A percentile compares a stretch with the other conserved stretches of the same genome.
These are phyloP conservation scores for Amoebophrya sp. DNA, from an alignment of 169 alveolate genomes.

Conservation along the genomic window DNA sequence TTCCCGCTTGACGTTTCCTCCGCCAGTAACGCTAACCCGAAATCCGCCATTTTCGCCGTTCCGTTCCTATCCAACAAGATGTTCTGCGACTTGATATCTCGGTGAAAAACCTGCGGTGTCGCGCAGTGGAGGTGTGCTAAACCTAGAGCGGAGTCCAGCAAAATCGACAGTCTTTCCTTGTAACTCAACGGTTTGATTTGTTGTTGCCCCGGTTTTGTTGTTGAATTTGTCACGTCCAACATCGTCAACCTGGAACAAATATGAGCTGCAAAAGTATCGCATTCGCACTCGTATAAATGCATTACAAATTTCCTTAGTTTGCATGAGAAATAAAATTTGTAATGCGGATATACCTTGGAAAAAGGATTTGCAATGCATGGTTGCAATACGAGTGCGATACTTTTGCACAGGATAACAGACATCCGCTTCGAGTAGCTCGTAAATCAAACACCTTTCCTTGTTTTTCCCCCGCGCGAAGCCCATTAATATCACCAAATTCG, in stretches of 20 bases:
- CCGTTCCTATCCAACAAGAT: constrained; percentile 36
- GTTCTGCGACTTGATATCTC: constrained; percentile 37
- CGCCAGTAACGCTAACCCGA: constrained; percentile 33
- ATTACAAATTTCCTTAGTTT: too few species aligned
- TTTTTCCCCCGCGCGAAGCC: constrained; percentile 45
- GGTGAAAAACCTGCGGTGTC: constrained; percentile 33
- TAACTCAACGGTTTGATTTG: too few species aligned
- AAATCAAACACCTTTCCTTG: constrained; percentile 38
- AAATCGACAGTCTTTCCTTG: neutral
- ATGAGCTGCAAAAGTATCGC: too few species aligned
- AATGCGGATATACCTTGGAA: too few species aligned
- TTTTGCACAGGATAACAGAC: too few species aligned
- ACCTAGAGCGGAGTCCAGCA: constrained; percentile 14
- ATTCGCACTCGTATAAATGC: too few species aligned
- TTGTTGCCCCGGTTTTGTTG: too few species aligned
- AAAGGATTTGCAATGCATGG: too few species aligned
- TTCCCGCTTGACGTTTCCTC: neutral
- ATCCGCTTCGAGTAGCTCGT: constrained; percentile 17
- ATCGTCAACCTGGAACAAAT: too few species aligned
- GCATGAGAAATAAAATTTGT: too few species aligned
- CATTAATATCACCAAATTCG: constrained; percentile 46
- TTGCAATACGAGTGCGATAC: too few species aligned
- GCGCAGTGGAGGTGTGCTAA: neutral
- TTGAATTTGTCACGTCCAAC: too few species aligned
- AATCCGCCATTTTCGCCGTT: constrained; percentile 41